Percentiles rank a stretch among this genome's conserved stretches.
These are phyloP conservation scores for Citrus trifoliata DNA, from an alignment of 345 rosid genomes.

Conservation along the genomic window DNA sequence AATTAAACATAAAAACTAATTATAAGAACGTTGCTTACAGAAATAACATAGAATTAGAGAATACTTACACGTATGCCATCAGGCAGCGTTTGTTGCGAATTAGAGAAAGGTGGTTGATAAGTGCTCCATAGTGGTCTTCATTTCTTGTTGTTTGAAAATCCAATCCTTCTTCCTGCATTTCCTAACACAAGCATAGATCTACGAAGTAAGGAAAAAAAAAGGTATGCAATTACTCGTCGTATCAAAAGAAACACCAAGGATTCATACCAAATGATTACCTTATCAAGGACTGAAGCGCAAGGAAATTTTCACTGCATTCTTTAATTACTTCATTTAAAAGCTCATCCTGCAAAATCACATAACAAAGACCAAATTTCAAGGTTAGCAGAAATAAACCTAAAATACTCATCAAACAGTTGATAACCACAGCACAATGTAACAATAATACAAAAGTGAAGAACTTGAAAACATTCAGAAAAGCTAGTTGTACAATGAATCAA, in stretches of 20 bases:
- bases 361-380: not conserved
- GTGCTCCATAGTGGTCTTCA: constrained; percentile 86
- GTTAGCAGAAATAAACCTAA: not conserved
- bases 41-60: not conserved
- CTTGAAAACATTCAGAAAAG: not conserved
- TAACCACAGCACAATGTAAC: not conserved
- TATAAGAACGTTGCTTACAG: constrained; percentile 1
- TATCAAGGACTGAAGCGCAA: constrained; percentile 53
- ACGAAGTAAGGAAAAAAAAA: not conserved
- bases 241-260: not conserved
- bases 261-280: constrained; percentile 30
- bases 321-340: constrained; percentile 51
- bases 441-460: not conserved
- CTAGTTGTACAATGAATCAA: not conserved
- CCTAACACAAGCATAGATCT: constrained; percentile 28
- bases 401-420: not conserved
- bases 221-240: not conserved
- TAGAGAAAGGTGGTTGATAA: constrained; percentile 81
- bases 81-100: constrained; percentile 89
- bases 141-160: constrained; percentile 77
- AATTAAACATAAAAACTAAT: not conserved
- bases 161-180: constrained; percentile 84
- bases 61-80: constrained; percentile 80
- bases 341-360: constrained; percentile 40
- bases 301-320: constrained; percentile 59